phyloP scores from a whole-genome alignment of 208 protist genomes.

The Angomonas deanei region DNA sequence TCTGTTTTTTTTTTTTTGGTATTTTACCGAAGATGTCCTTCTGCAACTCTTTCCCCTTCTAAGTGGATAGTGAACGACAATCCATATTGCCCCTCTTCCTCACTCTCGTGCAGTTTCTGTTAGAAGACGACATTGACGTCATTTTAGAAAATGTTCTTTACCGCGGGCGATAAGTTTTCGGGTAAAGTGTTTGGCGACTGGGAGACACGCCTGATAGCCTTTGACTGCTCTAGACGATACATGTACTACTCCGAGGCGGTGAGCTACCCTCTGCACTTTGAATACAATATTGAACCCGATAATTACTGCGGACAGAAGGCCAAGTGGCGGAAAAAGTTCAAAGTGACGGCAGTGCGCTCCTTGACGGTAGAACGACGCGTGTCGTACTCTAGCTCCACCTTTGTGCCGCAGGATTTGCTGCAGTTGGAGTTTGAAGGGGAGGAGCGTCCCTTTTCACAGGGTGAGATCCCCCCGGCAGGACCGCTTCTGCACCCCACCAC shows the following conservation, averaged over 20 bases:
- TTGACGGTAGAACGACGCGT: constrained; percentile 12
- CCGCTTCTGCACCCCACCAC: constrained; percentile 19
- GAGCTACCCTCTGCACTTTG: not conserved
- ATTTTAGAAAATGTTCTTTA: constrained; percentile 23
- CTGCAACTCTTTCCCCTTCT: not conserved
- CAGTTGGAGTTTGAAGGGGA: constrained; percentile 24
- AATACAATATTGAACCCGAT: not conserved
- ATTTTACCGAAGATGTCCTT: not conserved
- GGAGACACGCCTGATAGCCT: constrained; percentile 26
- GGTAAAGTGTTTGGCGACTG: constrained; percentile 21
- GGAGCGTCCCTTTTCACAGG: constrained; percentile 9
- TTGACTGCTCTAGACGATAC: constrained; percentile 27
- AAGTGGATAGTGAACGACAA: not conserved
- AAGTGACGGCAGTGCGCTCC: constrained; percentile 13
- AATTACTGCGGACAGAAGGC: constrained; percentile 1
- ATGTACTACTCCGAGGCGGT: constrained; percentile 31
- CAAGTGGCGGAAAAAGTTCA: constrained; percentile 36
- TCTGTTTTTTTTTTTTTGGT: not conserved
- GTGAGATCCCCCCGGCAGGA: constrained; percentile 10
- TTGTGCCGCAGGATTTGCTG: constrained; percentile 14
- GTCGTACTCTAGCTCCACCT: not conserved
- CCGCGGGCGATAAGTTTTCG: constrained; percentile 20
- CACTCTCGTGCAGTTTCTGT: not conserved
- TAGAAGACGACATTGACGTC: not conserved
- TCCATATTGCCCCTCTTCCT: not conserved